Evolutionary conservation across 495 filamentous ascomycete species (phyloP).

Genomic region (Xylaria palmicola): DNA sequence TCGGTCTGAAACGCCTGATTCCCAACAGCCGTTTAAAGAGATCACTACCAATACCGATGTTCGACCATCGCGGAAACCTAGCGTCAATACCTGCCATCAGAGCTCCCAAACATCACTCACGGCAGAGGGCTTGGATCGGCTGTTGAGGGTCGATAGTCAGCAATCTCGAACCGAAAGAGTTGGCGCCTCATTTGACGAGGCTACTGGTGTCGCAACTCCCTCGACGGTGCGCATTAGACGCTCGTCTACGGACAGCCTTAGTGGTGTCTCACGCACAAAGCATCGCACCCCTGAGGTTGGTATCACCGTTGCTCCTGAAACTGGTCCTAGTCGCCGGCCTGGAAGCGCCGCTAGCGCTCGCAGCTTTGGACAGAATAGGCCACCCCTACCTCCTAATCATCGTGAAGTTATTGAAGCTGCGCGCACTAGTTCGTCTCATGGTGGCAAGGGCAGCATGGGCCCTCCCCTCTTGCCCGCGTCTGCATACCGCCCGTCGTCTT

Average conservation of each 20-base stretch:
- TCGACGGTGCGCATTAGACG: slow-evolving; percentile 35
- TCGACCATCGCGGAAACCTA: slow-evolving; percentile 34
- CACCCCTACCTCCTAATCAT: slow-evolving; percentile 80
- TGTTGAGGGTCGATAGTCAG: slow-evolving; percentile 46
- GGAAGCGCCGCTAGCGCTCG: slow-evolving; percentile 66
- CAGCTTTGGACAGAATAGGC: slow-evolving; percentile 37
- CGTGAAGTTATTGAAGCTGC: slow-evolving; percentile 82
- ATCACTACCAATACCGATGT: slow-evolving; percentile 38
- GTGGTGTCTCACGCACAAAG: slow-evolving; percentile 37
- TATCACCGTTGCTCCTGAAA: slow-evolving; percentile 23
- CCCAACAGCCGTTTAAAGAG: slow-evolving; percentile 43
- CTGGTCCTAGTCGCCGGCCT: slow-evolving; percentile 49
- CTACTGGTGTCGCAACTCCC: slow-evolving; percentile 21
- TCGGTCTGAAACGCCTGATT: slow-evolving; percentile 39
- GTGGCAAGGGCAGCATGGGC: slow-evolving; percentile 66
- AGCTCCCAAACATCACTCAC: slow-evolving; percentile 74
- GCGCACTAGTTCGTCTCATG: slow-evolving; percentile 47
- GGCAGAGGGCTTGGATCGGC: slow-evolving; percentile 66
- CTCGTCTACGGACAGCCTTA: slow-evolving; percentile 39
- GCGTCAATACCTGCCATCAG: slow-evolving; percentile 57
- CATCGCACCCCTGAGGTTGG: slow-evolving; percentile 28
- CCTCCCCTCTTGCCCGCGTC: slow-evolving; percentile 83
- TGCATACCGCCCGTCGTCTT: slow-evolving; percentile 55
- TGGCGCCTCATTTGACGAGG: slow-evolving; percentile 16
- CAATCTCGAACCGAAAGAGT: slow-evolving; percentile 17